Conservation (phyloP, 768 basidiomycete genomes). For the Lactifluus rugatus region DNA sequence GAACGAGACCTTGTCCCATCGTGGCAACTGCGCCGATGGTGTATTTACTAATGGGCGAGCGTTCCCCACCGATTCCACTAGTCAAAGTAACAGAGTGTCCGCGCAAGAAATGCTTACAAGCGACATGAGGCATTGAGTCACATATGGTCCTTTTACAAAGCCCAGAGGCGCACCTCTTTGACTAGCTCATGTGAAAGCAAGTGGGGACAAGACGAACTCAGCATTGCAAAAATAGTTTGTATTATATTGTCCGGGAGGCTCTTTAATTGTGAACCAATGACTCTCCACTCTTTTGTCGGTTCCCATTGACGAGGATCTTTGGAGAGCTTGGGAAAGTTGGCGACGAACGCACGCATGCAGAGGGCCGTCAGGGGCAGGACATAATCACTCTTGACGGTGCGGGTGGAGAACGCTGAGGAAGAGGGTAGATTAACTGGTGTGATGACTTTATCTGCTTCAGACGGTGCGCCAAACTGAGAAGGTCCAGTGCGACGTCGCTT, state of each 20-base stretch:
- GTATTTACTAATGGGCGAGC: conserved; percentile 31
- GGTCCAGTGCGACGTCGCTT: conserved; percentile 26
- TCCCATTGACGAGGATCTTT: conserved; percentile 33
- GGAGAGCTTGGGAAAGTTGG: conserved; percentile 34
- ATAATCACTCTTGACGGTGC: conserved; percentile 23
- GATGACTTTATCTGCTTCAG: conserved; percentile 35
- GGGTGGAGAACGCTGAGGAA: conserved; percentile 40
- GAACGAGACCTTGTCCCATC: conserved; percentile 17
- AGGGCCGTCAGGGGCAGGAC: conserved; percentile 40
- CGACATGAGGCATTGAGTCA: background rate
- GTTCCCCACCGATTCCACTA: conserved; percentile 36
- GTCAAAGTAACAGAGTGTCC: conserved; percentile 41
- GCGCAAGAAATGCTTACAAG: conserved; percentile 45
- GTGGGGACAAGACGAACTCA: conserved; percentile 41
- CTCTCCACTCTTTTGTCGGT: conserved; percentile 9
- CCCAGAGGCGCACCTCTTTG: conserved; percentile 34
- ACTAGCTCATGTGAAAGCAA: conserved; percentile 48
- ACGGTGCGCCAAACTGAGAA: conserved; percentile 34
- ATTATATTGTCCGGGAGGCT: conserved; percentile 43
- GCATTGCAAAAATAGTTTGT: conserved; percentile 41
- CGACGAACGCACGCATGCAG: conserved; percentile 44
- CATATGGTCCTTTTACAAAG: background rate
- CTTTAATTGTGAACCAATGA: conserved; percentile 32
- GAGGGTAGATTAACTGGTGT: conserved; percentile 35
- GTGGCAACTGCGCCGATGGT: conserved; percentile 39